Evolutionary conservation across 805 yeast genomes (phyloP), one percentile per base, ranked within the genome.

Genomic region (Candida nemodendra): DNA sequence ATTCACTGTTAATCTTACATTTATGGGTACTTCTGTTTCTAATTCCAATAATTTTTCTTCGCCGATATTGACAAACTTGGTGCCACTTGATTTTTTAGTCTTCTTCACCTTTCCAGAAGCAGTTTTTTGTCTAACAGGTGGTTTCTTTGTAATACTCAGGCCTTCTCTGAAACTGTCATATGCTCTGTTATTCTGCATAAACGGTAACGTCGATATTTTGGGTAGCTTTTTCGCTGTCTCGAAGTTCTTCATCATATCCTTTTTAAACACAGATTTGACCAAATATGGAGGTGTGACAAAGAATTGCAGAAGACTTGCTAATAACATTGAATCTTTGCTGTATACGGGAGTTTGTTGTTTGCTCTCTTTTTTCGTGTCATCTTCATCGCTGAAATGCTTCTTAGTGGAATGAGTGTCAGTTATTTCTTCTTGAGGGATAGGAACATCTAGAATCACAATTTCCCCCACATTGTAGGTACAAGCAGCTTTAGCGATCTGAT

Each of bases 271-370:
- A 2, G 80, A 62, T 43, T 81, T 80, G 14, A 80, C 74, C 29
- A 89, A 67, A 54, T 89, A 86, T 33, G 87, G 84, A 1, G 96
- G 96, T 0, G 96, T 88, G 12, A 88, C 78, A 53, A 86, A 86
- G 56, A 67, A 88, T 56, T 87, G 95, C 39, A 89, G 64, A 27
- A 89, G 66, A 1, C 81, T 68, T 1, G 91, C 89, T 38, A 87
- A 70, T 6, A 80, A 53, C 55, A 80, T 60, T 0, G 81, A 64
- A 25, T 68, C 66, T 5, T 31, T n/a, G 49, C 39, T 23, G 46
- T 38, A 24, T 43, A 54, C 27, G 18, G 22, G 26, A 6, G 29
- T 27, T 17, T 26, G 30, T 14, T 18, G 18, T 5, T 31, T 38
- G 2, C 23, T 32, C 26, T 21, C 49, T 45, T 30, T 51, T 13